Evolutionary conservation across 352 stramenopile genomes (phyloP), one percentile per base, ranked within the genome.

Genomic region (Globisporangium parvum): DNA sequence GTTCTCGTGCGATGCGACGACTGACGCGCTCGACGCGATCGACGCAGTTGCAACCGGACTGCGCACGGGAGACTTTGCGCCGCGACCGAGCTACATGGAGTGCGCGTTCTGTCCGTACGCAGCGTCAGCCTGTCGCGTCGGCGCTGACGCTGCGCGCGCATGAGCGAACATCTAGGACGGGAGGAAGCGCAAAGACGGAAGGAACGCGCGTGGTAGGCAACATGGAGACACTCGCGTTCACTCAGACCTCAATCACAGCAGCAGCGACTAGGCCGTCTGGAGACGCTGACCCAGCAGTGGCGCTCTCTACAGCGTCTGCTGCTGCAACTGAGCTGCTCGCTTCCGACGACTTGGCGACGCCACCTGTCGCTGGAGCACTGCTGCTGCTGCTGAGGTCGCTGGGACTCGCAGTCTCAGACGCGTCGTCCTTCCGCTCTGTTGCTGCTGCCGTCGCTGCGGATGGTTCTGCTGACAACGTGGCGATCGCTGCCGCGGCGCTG

Each of bases 31-130:
- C 39, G 60, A 62, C 2, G 65, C 71, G 0, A 73, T 87, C 15
- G 40, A 71, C 14, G 51, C 68, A n/a, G 73, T 73, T 5, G 73
- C 53, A 0, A 53, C 51, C 6, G 61, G 61, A 2, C 70, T 93
- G 41, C 75, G 75, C 20, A 33, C 52, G 0, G 77, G 78, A 41
- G 50, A 77, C 41, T 93, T 93, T 28, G 52, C 70, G 9, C 69
- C 78, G 0, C 78, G 53, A 28, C 83, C 83, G 2, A 73, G 68
- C 23, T 93, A 74, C 47, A 68, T 78, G 24, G 75, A 81, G 57
- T 93, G 83, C 23, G 65, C 66, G 5, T 90, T 88, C 60, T 93
- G 83, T 65, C 70, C 83, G 33, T 93, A 78, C 56, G 78, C 75
- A 35, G 69, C 59, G 3, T 91, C 78, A 33, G 82, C 67, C 0